A percentile compares a stretch with the other conserved stretches of the same genome.
Conservation (phyloP, 331 rosid genomes). For the Erythrophleum ivorense region DNA sequence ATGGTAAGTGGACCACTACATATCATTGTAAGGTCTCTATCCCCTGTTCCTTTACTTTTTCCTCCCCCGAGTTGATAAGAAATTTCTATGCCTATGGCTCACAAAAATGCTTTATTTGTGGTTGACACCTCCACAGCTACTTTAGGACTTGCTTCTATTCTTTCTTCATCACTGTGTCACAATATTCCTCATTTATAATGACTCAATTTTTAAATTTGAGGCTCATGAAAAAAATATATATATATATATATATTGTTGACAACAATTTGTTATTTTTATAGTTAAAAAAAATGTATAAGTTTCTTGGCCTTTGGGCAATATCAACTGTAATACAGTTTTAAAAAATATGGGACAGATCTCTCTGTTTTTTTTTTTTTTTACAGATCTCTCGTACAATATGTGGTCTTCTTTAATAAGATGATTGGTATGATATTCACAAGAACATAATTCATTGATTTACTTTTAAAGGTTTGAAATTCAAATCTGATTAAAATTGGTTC, state of each 20-base stretch:
- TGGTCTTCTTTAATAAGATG: background rate
- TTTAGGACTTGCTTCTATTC: conserved; percentile 9
- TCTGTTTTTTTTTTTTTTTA: background rate
- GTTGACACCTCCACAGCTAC: background rate
- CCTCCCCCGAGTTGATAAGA: too few species aligned
- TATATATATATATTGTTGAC: background rate
- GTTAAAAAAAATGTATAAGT: too few species aligned
- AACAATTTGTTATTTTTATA: background rate
- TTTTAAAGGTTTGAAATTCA: background rate
- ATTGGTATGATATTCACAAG: background rate
- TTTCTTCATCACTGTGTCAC: background rate
- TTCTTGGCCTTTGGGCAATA: too few species aligned
- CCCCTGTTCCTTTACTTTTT: background rate
- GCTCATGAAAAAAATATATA: background rate
- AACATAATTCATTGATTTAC: background rate
- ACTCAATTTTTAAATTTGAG: background rate
- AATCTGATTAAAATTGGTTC: background rate
- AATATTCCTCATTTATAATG: background rate
- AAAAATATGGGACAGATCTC: background rate
- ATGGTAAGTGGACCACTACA: too few species aligned
- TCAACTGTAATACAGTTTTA: background rate
- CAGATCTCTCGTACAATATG: background rate
- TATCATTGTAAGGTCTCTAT: too few species aligned
- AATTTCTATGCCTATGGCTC: background rate
- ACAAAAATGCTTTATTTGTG: conserved; percentile 22